Base-by-base conservation (phyloP, 371 early-diverging fungal species). In the Mucor circinelloides region DNA sequence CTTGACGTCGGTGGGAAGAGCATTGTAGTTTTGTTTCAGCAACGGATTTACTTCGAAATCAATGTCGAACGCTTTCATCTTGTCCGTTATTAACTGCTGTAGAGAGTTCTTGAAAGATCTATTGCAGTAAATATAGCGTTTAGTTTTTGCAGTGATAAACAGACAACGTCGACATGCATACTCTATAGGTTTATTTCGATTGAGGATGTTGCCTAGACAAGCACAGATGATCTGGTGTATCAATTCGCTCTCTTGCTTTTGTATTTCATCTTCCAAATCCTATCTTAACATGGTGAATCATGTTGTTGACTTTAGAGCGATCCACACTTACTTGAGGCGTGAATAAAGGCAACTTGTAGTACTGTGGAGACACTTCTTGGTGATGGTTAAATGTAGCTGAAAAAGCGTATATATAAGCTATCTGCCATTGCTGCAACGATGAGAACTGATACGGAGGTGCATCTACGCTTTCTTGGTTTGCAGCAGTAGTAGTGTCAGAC, bases 331-430 rank as follows among this genome's bases (percentile, higher is more conserved):
- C 81, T 60, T 69, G 65, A 55, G 81, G 81, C 21, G 74, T 72
- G 52, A 73, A 73, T 0, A 19, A 30, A 10, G 79, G 78, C 19
- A 71, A 60, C 17, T 69, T 46, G 59, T 71, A 67, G 19, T 74
- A 67, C 8, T 31, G 31, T 44, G 65, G 59, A 2, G 59, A 58
- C 3, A 69, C 72, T n/a, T 57, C 61, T 6, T 60, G 52, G 34
- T 72, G 61, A 2, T 58, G 44, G 32, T 65, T 66, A 38, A 82
- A 82, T 6, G 69, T 67, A 15, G 50, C 32, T 21, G 61, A 38
- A 57, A 79, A 82, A 30, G 78, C 80, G 68, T 79, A 78, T 17
- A 82, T 66, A 48, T 76, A 79, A 5, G 82, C 80, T 28, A 82
- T 64, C 31, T 79, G 70, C 75, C 80, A 79, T 42, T 81, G 73